phyloP scores from a whole-genome alignment of 495 filamentous ascomycete species.

The Xylaria cubensis region DNA sequence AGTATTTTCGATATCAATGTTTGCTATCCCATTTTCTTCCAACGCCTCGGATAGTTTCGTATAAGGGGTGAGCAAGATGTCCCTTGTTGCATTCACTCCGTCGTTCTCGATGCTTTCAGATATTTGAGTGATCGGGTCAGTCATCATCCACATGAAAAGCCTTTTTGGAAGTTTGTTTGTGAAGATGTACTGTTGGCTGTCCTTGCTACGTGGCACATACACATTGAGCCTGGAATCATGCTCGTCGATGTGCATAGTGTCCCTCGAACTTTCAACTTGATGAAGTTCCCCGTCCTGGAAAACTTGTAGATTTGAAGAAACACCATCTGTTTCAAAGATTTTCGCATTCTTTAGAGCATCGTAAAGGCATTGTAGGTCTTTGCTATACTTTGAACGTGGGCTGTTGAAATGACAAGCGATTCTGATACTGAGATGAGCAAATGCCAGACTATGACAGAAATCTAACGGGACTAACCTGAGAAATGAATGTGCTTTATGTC shows the following conservation, averaged over 20 bases:
- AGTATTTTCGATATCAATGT: slow-evolving; percentile 16
- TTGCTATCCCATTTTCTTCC: slow-evolving; percentile 22
- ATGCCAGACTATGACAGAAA: neutral
- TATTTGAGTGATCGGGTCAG: slow-evolving; percentile 7
- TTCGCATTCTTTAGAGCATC: neutral
- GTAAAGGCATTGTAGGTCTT: slow-evolving; percentile 13
- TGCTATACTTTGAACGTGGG: neutral
- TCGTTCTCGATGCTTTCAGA: neutral
- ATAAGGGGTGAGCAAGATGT: slow-evolving; percentile 15
- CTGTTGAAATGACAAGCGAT: slow-evolving; percentile 21
- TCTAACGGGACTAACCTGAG: slow-evolving; percentile 18
- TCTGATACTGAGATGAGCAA: neutral
- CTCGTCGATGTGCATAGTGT: slow-evolving; percentile 18
- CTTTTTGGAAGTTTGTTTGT: neutral
- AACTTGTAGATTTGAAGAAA: slow-evolving; percentile 21
- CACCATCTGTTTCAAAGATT: slow-evolving; percentile 22
- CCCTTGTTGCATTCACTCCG: slow-evolving; percentile 18
- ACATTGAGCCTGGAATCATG: neutral
- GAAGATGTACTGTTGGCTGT: slow-evolving; percentile 17
- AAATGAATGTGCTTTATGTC: slow-evolving; percentile 10
- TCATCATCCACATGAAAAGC: slow-evolving; percentile 24
- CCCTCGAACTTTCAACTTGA: neutral
- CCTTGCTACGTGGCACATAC: slow-evolving; percentile 21
- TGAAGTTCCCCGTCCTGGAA: slow-evolving; percentile 17
- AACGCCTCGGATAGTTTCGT: slow-evolving; percentile 4